Evolutionary conservation across 441 rosid species (phyloP).

Genomic region (Eruca vesicaria): DNA sequence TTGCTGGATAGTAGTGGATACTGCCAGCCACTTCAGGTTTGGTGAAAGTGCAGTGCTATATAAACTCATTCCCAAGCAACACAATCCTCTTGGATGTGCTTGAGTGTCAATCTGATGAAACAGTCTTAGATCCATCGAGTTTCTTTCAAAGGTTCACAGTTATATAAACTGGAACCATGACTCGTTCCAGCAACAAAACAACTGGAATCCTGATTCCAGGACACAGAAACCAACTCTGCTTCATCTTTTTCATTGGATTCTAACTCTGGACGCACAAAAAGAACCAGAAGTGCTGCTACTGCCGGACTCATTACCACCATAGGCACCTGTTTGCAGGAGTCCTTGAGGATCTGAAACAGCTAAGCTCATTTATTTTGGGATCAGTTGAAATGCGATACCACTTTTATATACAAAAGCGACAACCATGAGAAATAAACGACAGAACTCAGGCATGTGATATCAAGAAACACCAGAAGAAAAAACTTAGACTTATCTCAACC

Average conservation of each 20-base stretch:
- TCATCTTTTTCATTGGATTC: constrained; percentile 38
- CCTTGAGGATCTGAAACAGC: constrained; percentile 44
- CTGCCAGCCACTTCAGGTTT: no score
- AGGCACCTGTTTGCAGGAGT: constrained; percentile 29
- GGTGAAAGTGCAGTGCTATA: no score
- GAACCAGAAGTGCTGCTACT: constrained; percentile 35
- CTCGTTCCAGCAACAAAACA: constrained; percentile 75
- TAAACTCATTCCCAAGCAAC: no score
- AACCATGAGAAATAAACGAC: constrained; percentile 1
- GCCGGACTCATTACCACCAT: constrained; percentile 35
- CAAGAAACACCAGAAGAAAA: not conserved
- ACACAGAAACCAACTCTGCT: constrained; percentile 51
- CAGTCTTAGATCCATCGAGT: no score
- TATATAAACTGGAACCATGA: constrained; percentile 66
- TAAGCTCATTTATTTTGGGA: constrained; percentile 47
- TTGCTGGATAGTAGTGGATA: no score
- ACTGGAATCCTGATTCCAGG: no score
- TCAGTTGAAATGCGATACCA: constrained; percentile 27
- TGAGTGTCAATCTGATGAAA: no score
- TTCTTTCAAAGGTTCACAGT: constrained; percentile 74
- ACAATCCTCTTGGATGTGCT: constrained; percentile 81
- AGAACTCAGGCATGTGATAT: constrained; percentile 9
- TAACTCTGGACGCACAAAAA: constrained; percentile 28
- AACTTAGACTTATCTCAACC: not conserved
- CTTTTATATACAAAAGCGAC: constrained; percentile 17